Percentiles rank a stretch among this genome's conserved stretches.
phyloP scores from a whole-genome alignment of 495 filamentous ascomycete genomes.

The Corynascus novoguineensis region DNA sequence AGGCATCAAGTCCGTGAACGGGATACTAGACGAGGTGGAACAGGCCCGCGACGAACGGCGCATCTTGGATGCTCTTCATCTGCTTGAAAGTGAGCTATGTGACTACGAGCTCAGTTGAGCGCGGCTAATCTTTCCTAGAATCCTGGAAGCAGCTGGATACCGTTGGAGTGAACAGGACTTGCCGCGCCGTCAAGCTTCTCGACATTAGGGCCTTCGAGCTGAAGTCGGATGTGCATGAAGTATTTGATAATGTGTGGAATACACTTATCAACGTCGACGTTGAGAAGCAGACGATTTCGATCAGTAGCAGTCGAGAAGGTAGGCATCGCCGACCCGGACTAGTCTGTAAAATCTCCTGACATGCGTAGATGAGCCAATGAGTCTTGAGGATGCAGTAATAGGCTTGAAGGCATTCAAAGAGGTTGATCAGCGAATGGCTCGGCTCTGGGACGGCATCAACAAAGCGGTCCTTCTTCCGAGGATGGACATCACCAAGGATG shows the following conservation, averaged over 20 bases:
- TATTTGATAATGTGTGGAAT: constrained; percentile 53
- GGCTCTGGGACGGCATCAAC: constrained; percentile 50
- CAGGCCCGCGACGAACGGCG: constrained; percentile 41
- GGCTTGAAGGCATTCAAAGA: constrained; percentile 49
- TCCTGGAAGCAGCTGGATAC: constrained; percentile 43
- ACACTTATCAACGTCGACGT: constrained; percentile 52
- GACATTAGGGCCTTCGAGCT: constrained; percentile 49
- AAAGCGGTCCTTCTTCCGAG: constrained; percentile 46
- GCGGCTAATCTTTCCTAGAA: constrained; percentile 26
- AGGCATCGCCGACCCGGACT: neutral
- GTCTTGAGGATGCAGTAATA: constrained; percentile 42
- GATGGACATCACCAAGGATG: constrained; percentile 32
- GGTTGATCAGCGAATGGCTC: constrained; percentile 43
- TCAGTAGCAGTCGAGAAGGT: constrained; percentile 44
- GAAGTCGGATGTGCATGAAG: constrained; percentile 51
- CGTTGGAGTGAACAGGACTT: constrained; percentile 42
- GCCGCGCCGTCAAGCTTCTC: constrained; percentile 43
- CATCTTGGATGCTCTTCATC: constrained; percentile 46
- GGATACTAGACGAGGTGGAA: constrained; percentile 49
- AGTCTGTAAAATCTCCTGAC: constrained; percentile 23
- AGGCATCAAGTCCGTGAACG: constrained; percentile 51
- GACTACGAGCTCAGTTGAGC: neutral
- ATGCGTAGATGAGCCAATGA: constrained; percentile 41
- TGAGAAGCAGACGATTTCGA: constrained; percentile 41
- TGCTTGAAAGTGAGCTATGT: constrained; percentile 42